Conservation (phyloP, 768 basidiomycete genomes). For the Grammothele lineata region DNA sequence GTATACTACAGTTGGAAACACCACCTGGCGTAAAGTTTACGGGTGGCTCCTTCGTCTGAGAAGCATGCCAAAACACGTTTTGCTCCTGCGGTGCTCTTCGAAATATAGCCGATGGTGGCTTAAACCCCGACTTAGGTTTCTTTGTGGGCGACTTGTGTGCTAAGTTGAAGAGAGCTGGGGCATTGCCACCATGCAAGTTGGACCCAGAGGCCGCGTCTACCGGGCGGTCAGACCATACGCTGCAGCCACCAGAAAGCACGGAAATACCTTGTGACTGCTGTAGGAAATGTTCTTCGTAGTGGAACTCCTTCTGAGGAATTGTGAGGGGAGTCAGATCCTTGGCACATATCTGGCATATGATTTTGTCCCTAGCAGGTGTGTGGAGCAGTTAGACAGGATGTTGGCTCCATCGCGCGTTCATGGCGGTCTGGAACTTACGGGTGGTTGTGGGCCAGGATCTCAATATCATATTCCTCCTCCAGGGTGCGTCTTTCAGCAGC, state of each 20-base stretch:
- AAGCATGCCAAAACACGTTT: constrained; percentile 66
- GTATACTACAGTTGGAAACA: not conserved
- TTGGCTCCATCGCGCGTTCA: not conserved
- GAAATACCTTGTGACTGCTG: constrained; percentile 16
- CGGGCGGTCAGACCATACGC: too few species aligned
- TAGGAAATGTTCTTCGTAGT: constrained; percentile 52
- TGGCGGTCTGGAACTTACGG: constrained; percentile 4
- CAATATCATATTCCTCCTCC: constrained; percentile 11
- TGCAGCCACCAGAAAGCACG: too few species aligned
- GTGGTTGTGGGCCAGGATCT: constrained; percentile 2
- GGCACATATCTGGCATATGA: constrained; percentile 49
- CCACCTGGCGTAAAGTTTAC: constrained; percentile 62
- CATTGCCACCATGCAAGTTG: too few species aligned
- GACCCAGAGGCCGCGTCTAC: too few species aligned
- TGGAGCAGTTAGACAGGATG: not conserved
- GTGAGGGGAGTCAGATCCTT: constrained; percentile 36
- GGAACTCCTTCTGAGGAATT: constrained; percentile 38
- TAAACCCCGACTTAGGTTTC: too few species aligned
- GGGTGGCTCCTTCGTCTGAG: constrained; percentile 41
- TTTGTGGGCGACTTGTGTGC: too few species aligned
- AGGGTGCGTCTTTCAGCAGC: too few species aligned
- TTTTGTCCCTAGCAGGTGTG: constrained; percentile 7
- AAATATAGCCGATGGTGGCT: not conserved
- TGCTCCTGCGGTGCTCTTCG: not conserved
- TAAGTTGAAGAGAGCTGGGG: too few species aligned